phyloP scores from a whole-genome alignment of 2,329 filamentous ascomycete genomes.

The Calonectria fujianensis region DNA sequence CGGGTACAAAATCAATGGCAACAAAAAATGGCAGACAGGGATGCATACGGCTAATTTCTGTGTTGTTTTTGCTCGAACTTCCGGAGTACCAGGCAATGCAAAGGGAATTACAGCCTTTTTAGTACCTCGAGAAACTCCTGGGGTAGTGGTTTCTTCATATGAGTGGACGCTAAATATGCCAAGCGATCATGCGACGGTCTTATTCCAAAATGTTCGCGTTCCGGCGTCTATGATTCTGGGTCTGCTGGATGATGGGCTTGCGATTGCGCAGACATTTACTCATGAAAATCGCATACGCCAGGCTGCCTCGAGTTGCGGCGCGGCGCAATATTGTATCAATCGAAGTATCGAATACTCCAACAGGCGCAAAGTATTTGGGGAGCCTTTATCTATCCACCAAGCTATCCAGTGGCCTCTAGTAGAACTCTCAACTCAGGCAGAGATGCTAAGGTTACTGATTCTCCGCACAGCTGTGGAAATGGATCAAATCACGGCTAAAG shows the following conservation, averaged over 20 bases:
- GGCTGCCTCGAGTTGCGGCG: slow-evolving; percentile 43
- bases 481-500: slow-evolving; percentile 32
- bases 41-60: slow-evolving; percentile 42
- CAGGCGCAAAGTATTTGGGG: slow-evolving; percentile 41
- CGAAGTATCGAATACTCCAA: slow-evolving; percentile 39
- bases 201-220: slow-evolving; percentile 39
- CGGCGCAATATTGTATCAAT: slow-evolving; percentile 42
- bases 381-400: slow-evolving; percentile 42
- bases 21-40: slow-evolving; percentile 48
- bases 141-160: slow-evolving; percentile 38
- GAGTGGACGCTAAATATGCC: slow-evolving; percentile 49
- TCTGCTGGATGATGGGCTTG: slow-evolving; percentile 37
- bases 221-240: slow-evolving; percentile 37
- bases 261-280: slow-evolving; percentile 46
- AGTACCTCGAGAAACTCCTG: slow-evolving; percentile 34
- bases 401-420: slow-evolving; percentile 48
- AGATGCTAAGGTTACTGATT: slow-evolving; percentile 44
- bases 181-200: slow-evolving; percentile 43
- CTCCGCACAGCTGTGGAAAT: slow-evolving; percentile 45
- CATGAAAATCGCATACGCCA: slow-evolving; percentile 47
- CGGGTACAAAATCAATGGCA: slow-evolving; percentile 44
- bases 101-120: slow-evolving; percentile 44
- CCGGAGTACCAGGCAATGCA: slow-evolving; percentile 39
- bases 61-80: slow-evolving; percentile 45
- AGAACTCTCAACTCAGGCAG: slow-evolving; percentile 43